Conservation (phyloP, 805 yeast species). For the Yarrowia sp. region DNA sequence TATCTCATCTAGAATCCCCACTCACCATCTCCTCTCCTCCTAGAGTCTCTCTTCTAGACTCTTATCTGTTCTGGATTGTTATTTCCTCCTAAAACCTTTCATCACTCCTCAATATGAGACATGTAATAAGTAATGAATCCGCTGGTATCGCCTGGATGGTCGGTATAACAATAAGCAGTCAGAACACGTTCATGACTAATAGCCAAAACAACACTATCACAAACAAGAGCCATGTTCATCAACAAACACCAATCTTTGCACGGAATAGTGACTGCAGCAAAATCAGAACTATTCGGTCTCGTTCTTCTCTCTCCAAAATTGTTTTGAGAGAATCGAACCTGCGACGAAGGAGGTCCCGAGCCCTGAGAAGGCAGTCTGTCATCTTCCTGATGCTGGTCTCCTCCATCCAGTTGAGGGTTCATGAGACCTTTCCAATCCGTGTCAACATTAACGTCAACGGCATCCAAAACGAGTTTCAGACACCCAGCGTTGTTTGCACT, state of each 20-base stretch:
- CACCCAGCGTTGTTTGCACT: not conserved
- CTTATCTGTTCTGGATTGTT: too few species aligned
- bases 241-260: conserved; percentile 12
- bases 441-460: not conserved
- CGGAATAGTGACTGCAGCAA: not conserved
- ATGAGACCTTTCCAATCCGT: conserved; percentile 6
- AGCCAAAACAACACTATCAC: conserved; percentile 1
- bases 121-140: conserved; percentile 3
- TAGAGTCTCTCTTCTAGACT: too few species aligned
- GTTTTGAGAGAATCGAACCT: not conserved
- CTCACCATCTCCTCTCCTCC: too few species aligned
- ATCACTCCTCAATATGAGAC: conserved; percentile 9
- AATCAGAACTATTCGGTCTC: not conserved
- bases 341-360: not conserved
- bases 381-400: not conserved
- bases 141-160: not conserved
- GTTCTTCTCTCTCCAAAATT: not conserved
- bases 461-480: not conserved
- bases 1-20: too few species aligned
- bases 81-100: too few species aligned
- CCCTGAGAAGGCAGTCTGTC: not conserved
- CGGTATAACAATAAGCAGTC: not conserved
- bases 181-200: not conserved
- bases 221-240: not conserved
- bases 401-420: not conserved